Evolutionary conservation across 345 rosid genomes (phyloP).

Genomic region (Sisymbrium irio): DNA sequence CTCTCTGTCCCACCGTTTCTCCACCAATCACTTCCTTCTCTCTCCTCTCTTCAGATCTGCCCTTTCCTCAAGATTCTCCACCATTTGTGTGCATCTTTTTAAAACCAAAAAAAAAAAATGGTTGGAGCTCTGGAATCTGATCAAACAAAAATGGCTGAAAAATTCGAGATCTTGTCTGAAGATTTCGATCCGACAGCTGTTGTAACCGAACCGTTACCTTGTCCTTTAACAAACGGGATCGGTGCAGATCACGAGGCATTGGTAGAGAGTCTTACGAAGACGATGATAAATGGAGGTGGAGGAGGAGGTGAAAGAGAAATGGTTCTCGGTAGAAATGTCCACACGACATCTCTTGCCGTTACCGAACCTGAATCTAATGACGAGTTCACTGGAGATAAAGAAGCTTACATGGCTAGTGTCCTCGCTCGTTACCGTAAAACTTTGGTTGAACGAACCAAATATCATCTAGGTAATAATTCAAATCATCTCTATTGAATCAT

Average conservation of each 20-base stretch:
- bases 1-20: constrained; percentile 16
- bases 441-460: constrained; percentile 70
- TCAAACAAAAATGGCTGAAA: constrained; percentile 6
- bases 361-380: constrained; percentile 91
- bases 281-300: neutral
- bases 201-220: constrained; percentile 49
- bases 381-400: constrained; percentile 86
- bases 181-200: constrained; percentile 50
- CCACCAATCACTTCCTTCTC: constrained; percentile 14
- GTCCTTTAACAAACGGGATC: constrained; percentile 23
- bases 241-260: constrained; percentile 11
- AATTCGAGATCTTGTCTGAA: constrained; percentile 30
- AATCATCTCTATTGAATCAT: neutral
- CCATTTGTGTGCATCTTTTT: neutral
- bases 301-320: constrained; percentile 48
- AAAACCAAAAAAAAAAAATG: constrained; percentile 22
- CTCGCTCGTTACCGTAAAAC: constrained; percentile 82
- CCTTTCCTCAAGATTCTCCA: neutral
- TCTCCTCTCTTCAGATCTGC: constrained; percentile 26
- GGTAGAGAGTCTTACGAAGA: constrained; percentile 1
- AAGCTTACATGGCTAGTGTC: constrained; percentile 92
- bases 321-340: constrained; percentile 79
- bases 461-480: constrained; percentile 61
- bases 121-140: constrained; percentile 34
- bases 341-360: constrained; percentile 73